Conservation (phyloP, 2,329 filamentous ascomycete genomes). For the Aspergillus pseudotamarii region DNA sequence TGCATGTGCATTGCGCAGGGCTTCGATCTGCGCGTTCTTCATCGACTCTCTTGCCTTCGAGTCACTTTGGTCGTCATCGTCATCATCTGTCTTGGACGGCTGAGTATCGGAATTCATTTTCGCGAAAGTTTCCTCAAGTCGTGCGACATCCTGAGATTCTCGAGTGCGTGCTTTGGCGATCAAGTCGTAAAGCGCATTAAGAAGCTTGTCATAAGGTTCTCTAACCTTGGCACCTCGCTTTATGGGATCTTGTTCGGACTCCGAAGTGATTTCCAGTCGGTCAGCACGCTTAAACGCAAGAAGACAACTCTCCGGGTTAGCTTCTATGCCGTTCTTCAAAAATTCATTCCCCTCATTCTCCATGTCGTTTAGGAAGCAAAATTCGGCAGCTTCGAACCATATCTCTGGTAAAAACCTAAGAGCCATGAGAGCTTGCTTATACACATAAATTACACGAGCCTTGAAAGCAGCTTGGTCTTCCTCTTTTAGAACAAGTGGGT, state of each 20-base stretch:
- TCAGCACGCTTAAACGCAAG: constrained; percentile 89
- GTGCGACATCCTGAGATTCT: constrained; percentile 63
- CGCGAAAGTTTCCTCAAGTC: constrained; percentile 58
- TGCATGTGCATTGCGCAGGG: constrained; percentile 66
- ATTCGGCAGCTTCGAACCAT: constrained; percentile 93
- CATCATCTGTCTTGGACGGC: constrained; percentile 52
- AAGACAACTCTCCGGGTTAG: constrained; percentile 91
- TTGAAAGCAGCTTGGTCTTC: constrained; percentile 78
- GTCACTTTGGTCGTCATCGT: constrained; percentile 56
- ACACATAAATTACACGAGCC: constrained; percentile 81
- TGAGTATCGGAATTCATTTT: constrained; percentile 42
- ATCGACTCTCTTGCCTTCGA: constrained; percentile 55
- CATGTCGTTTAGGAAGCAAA: constrained; percentile 80
- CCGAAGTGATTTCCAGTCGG: constrained; percentile 76
- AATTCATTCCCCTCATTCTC: constrained; percentile 75
- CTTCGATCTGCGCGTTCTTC: constrained; percentile 58
- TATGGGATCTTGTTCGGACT: constrained; percentile 70
- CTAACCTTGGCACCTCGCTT: constrained; percentile 73
- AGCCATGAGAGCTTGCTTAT: constrained; percentile 91
- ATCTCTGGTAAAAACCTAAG: constrained; percentile 93
- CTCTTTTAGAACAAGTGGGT: constrained; percentile 80
- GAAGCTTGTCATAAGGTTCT: constrained; percentile 78
- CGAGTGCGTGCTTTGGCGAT: constrained; percentile 70
- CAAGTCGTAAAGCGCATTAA: constrained; percentile 86
- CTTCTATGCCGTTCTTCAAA: constrained; percentile 76